Percentiles rank a stretch among this genome's conserved stretches.
Conservation (phyloP, 2,329 filamentous ascomycete genomes). For the Talaromyces sp. region DNA sequence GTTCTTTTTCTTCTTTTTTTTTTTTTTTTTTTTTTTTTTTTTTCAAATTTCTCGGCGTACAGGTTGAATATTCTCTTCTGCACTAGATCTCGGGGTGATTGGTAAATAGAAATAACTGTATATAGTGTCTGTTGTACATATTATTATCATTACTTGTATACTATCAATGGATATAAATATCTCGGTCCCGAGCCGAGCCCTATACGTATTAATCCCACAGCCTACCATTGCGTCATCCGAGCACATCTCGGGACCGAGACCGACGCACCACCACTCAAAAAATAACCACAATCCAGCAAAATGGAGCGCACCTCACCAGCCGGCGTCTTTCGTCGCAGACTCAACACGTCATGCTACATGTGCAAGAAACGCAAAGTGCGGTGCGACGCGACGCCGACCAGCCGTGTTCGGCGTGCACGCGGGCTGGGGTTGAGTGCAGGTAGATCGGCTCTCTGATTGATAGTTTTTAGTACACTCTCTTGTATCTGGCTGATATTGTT, state of each 20-base stretch:
- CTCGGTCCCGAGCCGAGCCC: not conserved
- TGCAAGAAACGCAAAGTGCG: conserved; percentile 1
- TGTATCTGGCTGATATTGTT: too few species aligned
- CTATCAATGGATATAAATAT: too few species aligned
- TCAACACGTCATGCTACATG: conserved; percentile 1
- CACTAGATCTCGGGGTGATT: too few species aligned
- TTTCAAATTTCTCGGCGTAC: too few species aligned
- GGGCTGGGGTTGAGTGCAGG: not conserved
- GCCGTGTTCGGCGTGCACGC: not conserved
- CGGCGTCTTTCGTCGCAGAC: not conserved
- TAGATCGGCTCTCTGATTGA: not conserved
- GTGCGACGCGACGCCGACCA: not conserved
- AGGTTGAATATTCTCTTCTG: too few species aligned
- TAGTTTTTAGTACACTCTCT: not conserved
- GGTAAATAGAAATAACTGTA: too few species aligned
- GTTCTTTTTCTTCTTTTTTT: not conserved
- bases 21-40: not conserved
- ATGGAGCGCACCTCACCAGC: not conserved
- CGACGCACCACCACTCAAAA: not conserved
- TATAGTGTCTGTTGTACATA: too few species aligned
- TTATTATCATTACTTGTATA: too few species aligned
- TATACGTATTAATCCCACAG: not conserved
- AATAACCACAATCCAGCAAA: not conserved
- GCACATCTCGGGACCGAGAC: not conserved
- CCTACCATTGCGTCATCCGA: not conserved